Conservation (phyloP, 345 rosid genomes). For the Viola odorata region DNA sequence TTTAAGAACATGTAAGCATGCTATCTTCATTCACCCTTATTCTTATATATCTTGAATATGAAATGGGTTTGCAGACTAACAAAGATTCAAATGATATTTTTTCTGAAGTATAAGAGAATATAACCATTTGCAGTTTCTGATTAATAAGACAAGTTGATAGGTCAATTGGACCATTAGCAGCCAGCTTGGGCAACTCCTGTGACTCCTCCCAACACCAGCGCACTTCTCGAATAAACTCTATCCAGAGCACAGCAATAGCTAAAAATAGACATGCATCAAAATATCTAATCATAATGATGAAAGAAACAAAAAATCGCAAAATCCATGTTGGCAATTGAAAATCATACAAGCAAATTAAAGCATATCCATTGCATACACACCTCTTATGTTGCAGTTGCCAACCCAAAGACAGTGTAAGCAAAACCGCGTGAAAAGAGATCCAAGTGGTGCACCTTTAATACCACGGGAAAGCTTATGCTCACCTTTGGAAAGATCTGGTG, state of each 20-base stretch:
- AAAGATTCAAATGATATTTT: background rate
- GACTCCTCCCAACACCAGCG: conserved; percentile 99
- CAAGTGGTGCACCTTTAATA: conserved; percentile 81
- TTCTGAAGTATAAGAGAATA: conserved; percentile 7
- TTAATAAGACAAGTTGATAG: conserved; percentile 77
- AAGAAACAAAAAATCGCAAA: background rate
- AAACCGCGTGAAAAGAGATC: conserved; percentile 79
- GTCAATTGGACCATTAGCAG: conserved; percentile 58
- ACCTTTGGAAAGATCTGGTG: conserved; percentile 43
- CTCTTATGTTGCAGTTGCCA: conserved; percentile 89
- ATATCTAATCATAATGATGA: background rate
- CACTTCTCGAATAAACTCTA: conserved; percentile 92
- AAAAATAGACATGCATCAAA: conserved; percentile 14
- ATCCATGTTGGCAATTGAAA: background rate
- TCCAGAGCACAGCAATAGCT: conserved; percentile 92
- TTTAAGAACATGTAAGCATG: too few species aligned
- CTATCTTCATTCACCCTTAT: too few species aligned
- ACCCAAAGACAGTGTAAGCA: conserved; percentile 84
- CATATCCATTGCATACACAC: conserved; percentile 37
- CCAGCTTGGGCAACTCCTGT: conserved; percentile 75
- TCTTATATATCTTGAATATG: background rate
- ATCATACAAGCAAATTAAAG: background rate
- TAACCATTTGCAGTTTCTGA: conserved; percentile 95
- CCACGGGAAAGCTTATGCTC: conserved; percentile 70
- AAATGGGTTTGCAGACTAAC: background rate